Evolutionary conservation across 2,329 filamentous ascomycete genomes (phyloP), one percentile per base, ranked within the genome.

Genomic region (Coniella lustricola): DNA sequence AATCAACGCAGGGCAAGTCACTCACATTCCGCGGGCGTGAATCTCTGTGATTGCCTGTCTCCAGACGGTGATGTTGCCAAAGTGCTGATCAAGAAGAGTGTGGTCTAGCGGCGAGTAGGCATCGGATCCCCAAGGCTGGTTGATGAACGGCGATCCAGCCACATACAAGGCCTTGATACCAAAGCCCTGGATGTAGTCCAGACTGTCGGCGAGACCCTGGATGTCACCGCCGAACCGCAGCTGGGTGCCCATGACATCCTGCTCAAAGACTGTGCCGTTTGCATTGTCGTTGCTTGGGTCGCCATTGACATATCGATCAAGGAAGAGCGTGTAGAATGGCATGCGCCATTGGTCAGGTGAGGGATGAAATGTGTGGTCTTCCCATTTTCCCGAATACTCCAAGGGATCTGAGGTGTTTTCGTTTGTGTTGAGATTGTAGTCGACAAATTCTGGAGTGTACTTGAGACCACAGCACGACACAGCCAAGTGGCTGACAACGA

Each of bases 171-270:
- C 77, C 54, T 78, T 80, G 58, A 82, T 74, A n/a, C 79, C 81
- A 71, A 82, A 77, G 51, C 79, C 81, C 53, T 79, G 74, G 33
- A 84, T 65, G 59, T 84, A 84, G 59, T 84, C 80, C 53, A 84
- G 64, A 21, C 76, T 78, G 56, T 82, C 76, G 48, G 76, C 60
- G 42, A 84, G 57, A 16, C 80, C 80, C 48, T 67, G 64, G 16
- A 80, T 64, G 60, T 84, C 80, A 47, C 81, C 80, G 17, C 80
- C 80, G 64, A 80, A 76, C 22, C 80, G 75, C 63, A 84, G 74
- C 60, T 83, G 79, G 46, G 76, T 84, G 48, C 74, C 77, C 56
- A 71, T 71, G 43, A 73, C 60, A 57, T 84, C 79, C 60, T 81
- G 76, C 57, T 84, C 80, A 62, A 75, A 84, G 3, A 69, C 54